phyloP scores from a whole-genome alignment of 768 basidiomycete species.

The Tephrocybe sp. region DNA sequence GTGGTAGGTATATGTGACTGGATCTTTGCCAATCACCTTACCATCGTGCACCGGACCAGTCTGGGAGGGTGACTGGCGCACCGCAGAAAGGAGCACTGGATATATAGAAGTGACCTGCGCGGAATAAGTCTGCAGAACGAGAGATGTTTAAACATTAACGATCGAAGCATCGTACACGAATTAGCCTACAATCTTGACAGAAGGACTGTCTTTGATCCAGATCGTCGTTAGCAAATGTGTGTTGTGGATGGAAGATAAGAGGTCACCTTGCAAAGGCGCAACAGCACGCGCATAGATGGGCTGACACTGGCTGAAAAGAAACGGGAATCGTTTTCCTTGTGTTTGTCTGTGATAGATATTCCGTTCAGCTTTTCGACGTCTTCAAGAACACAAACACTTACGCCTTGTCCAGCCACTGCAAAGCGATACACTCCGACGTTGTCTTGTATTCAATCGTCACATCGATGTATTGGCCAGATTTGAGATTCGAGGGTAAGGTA shows the following conservation, averaged over 20 bases:
- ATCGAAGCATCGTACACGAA: neutral
- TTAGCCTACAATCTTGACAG: conserved; percentile 71
- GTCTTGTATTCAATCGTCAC: conserved; percentile 71
- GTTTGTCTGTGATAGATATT: conserved; percentile 65
- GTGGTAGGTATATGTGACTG: conserved; percentile 71
- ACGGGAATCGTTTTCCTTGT: conserved; percentile 81
- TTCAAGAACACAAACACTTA: conserved; percentile 35
- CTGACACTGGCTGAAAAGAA: conserved; percentile 91
- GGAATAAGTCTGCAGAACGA: conserved; percentile 86
- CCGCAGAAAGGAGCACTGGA: conserved; percentile 84
- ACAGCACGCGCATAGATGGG: conserved; percentile 86
- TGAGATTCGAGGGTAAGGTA: conserved; percentile 43
- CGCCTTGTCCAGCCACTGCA: conserved; percentile 89
- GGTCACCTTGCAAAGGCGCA: conserved; percentile 72
- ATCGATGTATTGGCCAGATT: conserved; percentile 45
- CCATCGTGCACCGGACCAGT: conserved; percentile 72
- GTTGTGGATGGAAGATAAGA: neutral
- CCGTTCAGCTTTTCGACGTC: no score
- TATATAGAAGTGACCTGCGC: conserved; percentile 77
- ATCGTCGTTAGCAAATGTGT: neutral
- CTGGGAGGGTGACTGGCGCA: conserved; percentile 73
- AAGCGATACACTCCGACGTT: conserved; percentile 68
- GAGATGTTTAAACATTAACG: neutral
- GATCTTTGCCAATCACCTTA: conserved; percentile 71
- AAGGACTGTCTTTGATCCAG: conserved; percentile 66